Evolutionary conservation across 768 basidiomycete species (phyloP).

Genomic region (Leccinum sublutescens): DNA sequence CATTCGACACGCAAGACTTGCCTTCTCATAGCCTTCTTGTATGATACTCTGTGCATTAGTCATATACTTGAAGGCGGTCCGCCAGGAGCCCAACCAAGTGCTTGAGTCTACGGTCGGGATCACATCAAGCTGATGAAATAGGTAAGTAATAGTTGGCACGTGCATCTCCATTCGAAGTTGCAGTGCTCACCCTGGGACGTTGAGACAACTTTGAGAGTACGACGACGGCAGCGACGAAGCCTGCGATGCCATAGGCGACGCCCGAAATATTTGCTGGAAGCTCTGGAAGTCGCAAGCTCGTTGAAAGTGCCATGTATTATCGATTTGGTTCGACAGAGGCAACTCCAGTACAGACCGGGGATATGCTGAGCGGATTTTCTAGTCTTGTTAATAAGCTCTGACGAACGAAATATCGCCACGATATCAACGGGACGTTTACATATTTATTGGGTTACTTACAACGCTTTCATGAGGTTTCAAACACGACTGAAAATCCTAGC

Average conservation of each 20-base stretch:
- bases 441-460: too few species aligned
- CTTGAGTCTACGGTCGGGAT: neutral
- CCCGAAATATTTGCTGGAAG: neutral
- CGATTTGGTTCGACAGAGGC: too few species aligned
- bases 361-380: too few species aligned
- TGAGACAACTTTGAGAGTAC: neutral
- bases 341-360: too few species aligned
- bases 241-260: neutral
- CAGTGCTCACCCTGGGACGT: neutral
- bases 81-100: constrained; percentile 26
- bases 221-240: neutral
- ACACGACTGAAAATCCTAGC: too few species aligned
- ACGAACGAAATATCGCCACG: too few species aligned
- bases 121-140: neutral
- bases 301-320: neutral
- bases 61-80: constrained; percentile 15
- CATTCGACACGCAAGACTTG: neutral
- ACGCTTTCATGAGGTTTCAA: too few species aligned
- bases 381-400: too few species aligned
- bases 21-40: constrained; percentile 32
- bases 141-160: neutral
- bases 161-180: neutral
- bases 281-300: neutral
- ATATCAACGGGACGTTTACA: too few species aligned
- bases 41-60: constrained; percentile 20